These are phyloP conservation scores for Flaveria floridana DNA, from an alignment of 140 eudicot species.

Conservation along the genomic window DNA sequence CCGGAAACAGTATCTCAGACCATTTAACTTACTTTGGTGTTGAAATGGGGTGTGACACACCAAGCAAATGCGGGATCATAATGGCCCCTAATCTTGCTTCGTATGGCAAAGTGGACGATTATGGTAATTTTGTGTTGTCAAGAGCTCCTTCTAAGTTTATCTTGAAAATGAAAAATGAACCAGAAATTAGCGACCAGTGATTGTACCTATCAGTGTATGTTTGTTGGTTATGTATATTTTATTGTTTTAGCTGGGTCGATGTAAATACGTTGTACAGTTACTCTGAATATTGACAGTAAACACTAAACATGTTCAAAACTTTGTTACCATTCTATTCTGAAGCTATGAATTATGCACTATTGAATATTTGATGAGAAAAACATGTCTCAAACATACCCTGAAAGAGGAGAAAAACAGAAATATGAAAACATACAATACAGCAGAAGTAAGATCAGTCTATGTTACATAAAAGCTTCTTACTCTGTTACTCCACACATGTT, in stretches of 20 bases:
- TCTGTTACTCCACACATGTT: background rate
- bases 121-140: constrained; percentile 64
- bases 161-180: constrained; percentile 31
- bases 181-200: constrained; percentile 28
- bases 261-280: constrained; percentile 37
- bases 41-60: constrained; percentile 63
- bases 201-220: background rate
- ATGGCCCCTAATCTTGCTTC: constrained; percentile 48
- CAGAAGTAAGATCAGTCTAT: background rate
- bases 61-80: constrained; percentile 64
- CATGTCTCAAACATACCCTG: background rate
- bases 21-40: constrained; percentile 74
- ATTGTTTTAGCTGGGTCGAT: background rate
- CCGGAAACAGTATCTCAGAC: constrained; percentile 81
- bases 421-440: background rate
- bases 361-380: too few species aligned
- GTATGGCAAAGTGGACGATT: constrained; percentile 46
- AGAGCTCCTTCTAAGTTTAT: constrained; percentile 42
- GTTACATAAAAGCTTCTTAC: background rate
- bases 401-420: background rate
- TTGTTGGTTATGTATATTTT: background rate
- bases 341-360: constrained; percentile 1
- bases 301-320: constrained; percentile 14
- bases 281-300: constrained; percentile 16
- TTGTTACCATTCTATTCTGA: constrained; percentile 4